These are phyloP conservation scores for Ophiocordyceps australis DNA, from an alignment of 2,329 filamentous ascomycete species.

Conservation along the genomic window DNA sequence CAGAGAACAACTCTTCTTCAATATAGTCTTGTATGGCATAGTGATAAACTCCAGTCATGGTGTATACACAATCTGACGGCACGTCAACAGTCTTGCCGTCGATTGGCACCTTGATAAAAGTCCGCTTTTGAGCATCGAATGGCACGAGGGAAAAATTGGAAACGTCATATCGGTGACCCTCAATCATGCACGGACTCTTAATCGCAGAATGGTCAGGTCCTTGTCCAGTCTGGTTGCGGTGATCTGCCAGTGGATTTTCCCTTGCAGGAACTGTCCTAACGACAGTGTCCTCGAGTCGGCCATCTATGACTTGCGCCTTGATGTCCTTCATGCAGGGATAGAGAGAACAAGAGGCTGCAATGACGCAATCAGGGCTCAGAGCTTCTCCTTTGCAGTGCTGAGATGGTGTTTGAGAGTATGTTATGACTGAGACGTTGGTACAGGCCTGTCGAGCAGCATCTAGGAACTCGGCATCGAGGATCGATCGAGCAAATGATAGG, in stretches of 20 bases:
- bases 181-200: not conserved
- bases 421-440: not conserved
- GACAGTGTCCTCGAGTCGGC: not conserved
- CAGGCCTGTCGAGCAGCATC: not conserved
- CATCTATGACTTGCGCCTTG: not conserved
- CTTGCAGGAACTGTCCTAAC: not conserved
- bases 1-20: not conserved
- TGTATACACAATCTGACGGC: not conserved
- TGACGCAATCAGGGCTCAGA: not conserved
- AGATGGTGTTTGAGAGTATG: not conserved
- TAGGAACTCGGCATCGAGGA: not conserved
- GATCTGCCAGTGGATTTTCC: not conserved
- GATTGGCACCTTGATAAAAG: not conserved
- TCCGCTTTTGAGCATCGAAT: not conserved
- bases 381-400: not conserved
- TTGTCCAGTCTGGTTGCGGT: too few species aligned
- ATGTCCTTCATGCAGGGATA: conserved; percentile 1
- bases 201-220: too few species aligned
- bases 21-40: not conserved
- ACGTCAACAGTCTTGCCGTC: not conserved
- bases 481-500: not conserved
- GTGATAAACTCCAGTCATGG: not conserved
- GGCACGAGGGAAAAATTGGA: not conserved
- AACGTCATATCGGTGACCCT: not conserved
- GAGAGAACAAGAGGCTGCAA: not conserved